Evolutionary conservation across 2,329 filamentous ascomycete genomes (phyloP).

Genomic region (Periglandula ipomoeae): DNA sequence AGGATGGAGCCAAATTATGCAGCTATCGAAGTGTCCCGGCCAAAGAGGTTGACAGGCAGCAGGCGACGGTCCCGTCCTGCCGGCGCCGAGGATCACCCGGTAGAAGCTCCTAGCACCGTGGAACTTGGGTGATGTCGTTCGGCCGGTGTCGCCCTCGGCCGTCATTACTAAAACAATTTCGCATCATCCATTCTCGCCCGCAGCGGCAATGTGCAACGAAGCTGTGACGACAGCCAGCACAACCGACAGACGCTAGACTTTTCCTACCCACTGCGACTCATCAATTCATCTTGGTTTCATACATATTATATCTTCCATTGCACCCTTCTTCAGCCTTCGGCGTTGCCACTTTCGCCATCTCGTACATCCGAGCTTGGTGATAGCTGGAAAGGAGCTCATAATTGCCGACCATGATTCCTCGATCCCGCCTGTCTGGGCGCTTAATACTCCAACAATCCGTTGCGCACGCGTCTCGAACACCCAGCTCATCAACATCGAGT

Average conservation of each 20-base stretch:
- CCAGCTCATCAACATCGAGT: conserved; percentile 15
- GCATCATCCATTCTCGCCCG: conserved; percentile 15
- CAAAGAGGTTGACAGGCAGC: too few relatives aligned
- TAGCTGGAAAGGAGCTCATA: conserved; percentile 1
- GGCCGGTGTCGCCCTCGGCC: conserved; percentile 10
- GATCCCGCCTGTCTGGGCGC: conserved; percentile 30
- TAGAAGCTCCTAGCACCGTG: conserved; percentile 20
- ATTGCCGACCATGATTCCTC: conserved; percentile 28
- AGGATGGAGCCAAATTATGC: neutral
- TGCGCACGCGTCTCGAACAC: conserved; percentile 16
- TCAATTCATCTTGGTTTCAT: neutral
- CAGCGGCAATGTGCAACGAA: conserved; percentile 24
- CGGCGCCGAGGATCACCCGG: conserved; percentile 20
- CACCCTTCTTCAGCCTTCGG: neutral
- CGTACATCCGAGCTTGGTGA: conserved; percentile 5
- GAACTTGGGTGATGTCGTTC: conserved; percentile 3
- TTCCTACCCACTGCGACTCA: too few relatives aligned
- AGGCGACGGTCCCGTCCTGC: too few relatives aligned
- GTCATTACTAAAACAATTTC: conserved; percentile 21
- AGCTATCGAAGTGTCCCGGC: neutral
- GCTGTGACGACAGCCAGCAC: conserved; percentile 12
- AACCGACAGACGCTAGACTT: conserved; percentile 6
- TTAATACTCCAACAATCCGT: conserved; percentile 27
- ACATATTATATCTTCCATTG: neutral
- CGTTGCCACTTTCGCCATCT: conserved; percentile 4